These are phyloP conservation scores for Fusarium brevicatenulatum DNA, from an alignment of 2,329 filamentous ascomycete species.

Conservation along the genomic window DNA sequence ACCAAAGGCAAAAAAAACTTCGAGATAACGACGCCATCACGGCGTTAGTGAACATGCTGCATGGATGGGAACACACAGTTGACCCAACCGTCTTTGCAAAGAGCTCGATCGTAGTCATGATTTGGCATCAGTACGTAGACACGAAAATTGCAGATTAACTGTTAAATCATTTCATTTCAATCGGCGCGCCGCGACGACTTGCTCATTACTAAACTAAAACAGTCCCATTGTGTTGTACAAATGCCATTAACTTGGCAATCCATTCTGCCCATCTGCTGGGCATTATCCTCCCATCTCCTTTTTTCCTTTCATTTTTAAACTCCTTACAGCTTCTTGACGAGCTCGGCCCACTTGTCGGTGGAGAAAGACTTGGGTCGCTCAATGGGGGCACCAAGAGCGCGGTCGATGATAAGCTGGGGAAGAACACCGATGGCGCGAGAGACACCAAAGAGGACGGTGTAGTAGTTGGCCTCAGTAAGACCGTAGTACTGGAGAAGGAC, in stretches of 20 bases:
- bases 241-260: constrained; percentile 38
- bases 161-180: constrained; percentile 42
- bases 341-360: constrained; percentile 95
- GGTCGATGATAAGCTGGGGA: constrained; percentile 99
- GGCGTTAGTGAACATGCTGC: background rate
- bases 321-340: constrained; percentile 87
- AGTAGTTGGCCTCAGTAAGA: constrained; percentile 98
- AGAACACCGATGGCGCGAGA: constrained; percentile 98
- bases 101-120: background rate
- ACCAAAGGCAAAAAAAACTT: constrained; percentile 1
- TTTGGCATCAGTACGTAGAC: background rate
- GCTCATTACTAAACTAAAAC: constrained; percentile 46
- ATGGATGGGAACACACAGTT: background rate
- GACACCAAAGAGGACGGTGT: constrained; percentile 99
- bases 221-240: constrained; percentile 46
- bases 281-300: constrained; percentile 30
- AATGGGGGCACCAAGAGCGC: constrained; percentile 94
- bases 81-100: background rate
- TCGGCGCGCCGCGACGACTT: constrained; percentile 39
- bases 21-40: constrained; percentile 1
- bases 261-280: constrained; percentile 34
- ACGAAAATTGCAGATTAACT: constrained; percentile 23
- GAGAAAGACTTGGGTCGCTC: constrained; percentile 99
- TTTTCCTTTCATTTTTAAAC: constrained; percentile 25
- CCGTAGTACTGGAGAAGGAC: constrained; percentile 99